Conservation (phyloP, 1,139 yeast species). For the Geotrichum klebahnii region DNA sequence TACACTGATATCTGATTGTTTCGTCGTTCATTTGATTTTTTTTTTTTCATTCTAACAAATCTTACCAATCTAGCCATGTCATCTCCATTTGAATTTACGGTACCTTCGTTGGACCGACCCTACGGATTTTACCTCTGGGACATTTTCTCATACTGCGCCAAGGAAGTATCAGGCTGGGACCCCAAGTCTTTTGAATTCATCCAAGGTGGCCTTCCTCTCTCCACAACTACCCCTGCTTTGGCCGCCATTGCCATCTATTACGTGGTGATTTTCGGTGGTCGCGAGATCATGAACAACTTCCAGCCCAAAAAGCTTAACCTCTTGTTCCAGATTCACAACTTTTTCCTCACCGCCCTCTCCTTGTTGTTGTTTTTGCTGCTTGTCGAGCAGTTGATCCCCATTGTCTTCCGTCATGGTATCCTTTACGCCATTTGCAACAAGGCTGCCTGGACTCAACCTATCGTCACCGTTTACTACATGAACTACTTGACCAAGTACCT, state of each 20-base stretch:
- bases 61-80: constrained; percentile 8
- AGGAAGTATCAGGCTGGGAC: constrained; percentile 46
- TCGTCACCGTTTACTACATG: constrained; percentile 68
- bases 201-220: constrained; percentile 46
- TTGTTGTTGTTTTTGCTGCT: constrained; percentile 62
- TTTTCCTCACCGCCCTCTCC: constrained; percentile 67
- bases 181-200: constrained; percentile 61
- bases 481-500: constrained; percentile 46
- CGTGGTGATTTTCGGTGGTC: constrained; percentile 80
- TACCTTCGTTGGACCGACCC: constrained; percentile 74
- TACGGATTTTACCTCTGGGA: constrained; percentile 92
- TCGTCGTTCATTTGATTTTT: too few species aligned
- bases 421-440: constrained; percentile 80
- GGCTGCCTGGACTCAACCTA: constrained; percentile 78
- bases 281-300: constrained; percentile 49
- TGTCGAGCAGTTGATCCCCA: constrained; percentile 83
- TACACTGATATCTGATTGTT: too few species aligned
- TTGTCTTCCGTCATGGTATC: constrained; percentile 69
- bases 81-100: constrained; percentile 24
- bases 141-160: constrained; percentile 60
- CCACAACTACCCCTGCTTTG: constrained; percentile 61
- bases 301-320: constrained; percentile 70
- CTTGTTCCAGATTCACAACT: constrained; percentile 76
- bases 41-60: not conserved
- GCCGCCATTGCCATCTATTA: constrained; percentile 66